Evolutionary conservation across 768 basidiomycete genomes (phyloP), one percentile per base, ranked within the genome.

Genomic region (Russula lepida): DNA sequence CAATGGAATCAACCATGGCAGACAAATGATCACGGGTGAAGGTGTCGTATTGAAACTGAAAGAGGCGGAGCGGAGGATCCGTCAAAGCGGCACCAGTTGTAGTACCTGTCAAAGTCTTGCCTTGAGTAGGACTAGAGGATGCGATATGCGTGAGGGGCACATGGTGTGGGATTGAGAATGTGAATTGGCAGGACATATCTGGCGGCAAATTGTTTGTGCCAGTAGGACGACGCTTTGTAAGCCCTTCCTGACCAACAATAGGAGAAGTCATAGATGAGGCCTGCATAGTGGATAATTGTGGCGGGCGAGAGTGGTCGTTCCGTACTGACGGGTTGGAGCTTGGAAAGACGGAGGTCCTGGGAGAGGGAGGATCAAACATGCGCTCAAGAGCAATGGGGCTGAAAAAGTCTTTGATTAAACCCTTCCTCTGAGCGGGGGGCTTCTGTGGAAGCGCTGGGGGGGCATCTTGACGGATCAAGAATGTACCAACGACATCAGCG

Each of bases 31-130:
- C 90, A 47, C 93, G 84, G 1, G 95, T 99, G 69, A 90, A 95
- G 0, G 95, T 98, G 72, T 99, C 95, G 69, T 98, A 98, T 65
- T 92, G 86, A 54, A 94, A 89, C 69, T 93, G 89, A 74, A 98
- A 98, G 39, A 98, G 79, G 13, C 87, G 85, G 12, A 93, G 81
- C 30, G 85, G 84, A 2, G 89, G 84, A 69, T 92, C 89, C 28
- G 85, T 87, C 28, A 70, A 66, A 23, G 69, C 73, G 67, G 41
- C 72, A 60, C 48, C 66, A 66, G 52, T 35, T 15, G 35, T 70
- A 61, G 27, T 74, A 71, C 21, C 75, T 74, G 61, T 74, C 74
- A 17, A 33, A 23, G 28, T 27, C 66, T 21, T 86, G 85, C 0
- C 84, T 88, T 67, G 84, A 84, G 60, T 84, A 80, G 33, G 84